These are phyloP conservation scores for Apiospora saccharicola DNA, from an alignment of 2,329 filamentous ascomycete species.

Conservation along the genomic window DNA sequence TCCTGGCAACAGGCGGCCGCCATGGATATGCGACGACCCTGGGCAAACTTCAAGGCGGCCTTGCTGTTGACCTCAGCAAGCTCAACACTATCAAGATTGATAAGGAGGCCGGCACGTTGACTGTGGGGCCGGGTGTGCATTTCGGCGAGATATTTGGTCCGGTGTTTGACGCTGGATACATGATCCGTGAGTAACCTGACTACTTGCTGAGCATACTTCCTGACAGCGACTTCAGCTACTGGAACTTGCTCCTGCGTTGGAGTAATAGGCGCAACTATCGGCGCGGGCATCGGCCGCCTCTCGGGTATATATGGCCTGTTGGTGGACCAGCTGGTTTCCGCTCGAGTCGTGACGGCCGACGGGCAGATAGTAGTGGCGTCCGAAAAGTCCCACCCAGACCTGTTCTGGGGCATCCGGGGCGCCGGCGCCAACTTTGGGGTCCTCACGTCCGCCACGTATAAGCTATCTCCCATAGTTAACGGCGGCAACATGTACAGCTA, in stretches of 20 bases:
- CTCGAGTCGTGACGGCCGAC: constrained; percentile 36
- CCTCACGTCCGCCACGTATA: constrained; percentile 31
- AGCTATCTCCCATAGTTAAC: constrained; percentile 26
- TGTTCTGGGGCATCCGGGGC: constrained; percentile 38
- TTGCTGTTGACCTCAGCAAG: constrained; percentile 6
- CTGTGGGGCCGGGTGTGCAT: not conserved
- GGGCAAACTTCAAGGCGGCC: constrained; percentile 35
- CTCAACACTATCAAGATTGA: not conserved
- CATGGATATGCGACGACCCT: constrained; percentile 36
- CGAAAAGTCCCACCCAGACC: constrained; percentile 28
- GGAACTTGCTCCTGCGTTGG: constrained; percentile 32
- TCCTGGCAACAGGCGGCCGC: not conserved
- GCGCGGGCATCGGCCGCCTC: constrained; percentile 34
- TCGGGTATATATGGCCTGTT: constrained; percentile 34
- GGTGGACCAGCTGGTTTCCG: constrained; percentile 39
- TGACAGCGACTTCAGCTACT: not conserved
- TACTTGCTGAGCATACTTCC: too few species aligned
- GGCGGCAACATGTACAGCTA: not conserved
- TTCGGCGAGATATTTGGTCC: constrained; percentile 26
- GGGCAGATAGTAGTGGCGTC: constrained; percentile 33
- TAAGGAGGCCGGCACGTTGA: not conserved
- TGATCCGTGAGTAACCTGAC: constrained; percentile 33
- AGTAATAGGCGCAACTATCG: constrained; percentile 34
- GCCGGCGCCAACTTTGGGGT: constrained; percentile 39
- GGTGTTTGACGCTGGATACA: constrained; percentile 30